Evolutionary conservation across 192 early-diverging fungal species (phyloP).

Genomic region (Allomyces macrogynus): DNA sequence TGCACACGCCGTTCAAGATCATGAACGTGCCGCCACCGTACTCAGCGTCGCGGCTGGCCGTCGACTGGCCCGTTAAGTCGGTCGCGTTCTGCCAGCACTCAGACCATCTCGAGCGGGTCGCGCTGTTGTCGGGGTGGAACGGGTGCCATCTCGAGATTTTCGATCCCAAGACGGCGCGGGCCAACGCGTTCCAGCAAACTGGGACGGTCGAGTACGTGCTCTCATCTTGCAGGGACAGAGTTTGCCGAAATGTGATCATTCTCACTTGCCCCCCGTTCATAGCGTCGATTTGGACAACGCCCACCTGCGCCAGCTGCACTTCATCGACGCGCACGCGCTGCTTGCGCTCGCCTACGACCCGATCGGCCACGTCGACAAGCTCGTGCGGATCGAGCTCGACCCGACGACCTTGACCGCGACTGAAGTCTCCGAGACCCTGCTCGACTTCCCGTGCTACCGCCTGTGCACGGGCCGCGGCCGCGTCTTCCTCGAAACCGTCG

Average conservation of each 20-base stretch:
- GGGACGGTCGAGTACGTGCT: no score
- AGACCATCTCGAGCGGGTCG: background rate
- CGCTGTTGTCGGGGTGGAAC: no score
- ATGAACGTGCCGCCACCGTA: slow-evolving; percentile 94
- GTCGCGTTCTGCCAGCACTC: slow-evolving; percentile 37
- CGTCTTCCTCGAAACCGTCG: slow-evolving; percentile 18
- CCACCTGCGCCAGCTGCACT: slow-evolving; percentile 43
- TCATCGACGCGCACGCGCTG: slow-evolving; percentile 26
- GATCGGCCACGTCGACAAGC: slow-evolving; percentile 10
- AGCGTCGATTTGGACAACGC: no score
- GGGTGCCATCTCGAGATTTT: no score
- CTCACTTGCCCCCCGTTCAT: no score
- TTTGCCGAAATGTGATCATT: no score
- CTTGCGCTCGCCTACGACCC: slow-evolving; percentile 31
- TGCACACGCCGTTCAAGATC: slow-evolving; percentile 48
- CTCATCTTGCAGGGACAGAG: no score
- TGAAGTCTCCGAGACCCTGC: slow-evolving; percentile 6
- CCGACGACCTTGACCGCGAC: slow-evolving; percentile 9
- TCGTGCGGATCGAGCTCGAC: slow-evolving; percentile 20
- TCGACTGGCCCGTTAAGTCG: slow-evolving; percentile 23
- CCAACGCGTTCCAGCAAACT: no score
- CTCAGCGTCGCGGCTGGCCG: slow-evolving; percentile 22
- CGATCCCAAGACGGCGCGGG: no score
- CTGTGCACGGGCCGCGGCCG: slow-evolving; percentile 10
- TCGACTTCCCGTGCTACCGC: slow-evolving; percentile 13